phyloP scores from a whole-genome alignment of 2,329 filamentous ascomycete genomes.

The Corniculantispora saksenae region DNA sequence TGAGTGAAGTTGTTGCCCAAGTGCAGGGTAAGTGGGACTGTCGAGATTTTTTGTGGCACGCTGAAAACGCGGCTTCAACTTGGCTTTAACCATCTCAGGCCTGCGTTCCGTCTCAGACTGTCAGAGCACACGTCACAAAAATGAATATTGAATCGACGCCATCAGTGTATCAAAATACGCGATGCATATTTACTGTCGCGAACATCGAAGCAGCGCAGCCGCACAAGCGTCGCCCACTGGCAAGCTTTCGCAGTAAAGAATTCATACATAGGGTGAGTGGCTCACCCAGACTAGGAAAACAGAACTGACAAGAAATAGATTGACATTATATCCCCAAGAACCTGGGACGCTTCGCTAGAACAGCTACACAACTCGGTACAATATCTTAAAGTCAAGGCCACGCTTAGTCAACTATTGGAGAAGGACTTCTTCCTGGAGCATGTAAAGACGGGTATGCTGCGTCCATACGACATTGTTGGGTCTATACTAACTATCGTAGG shows the following conservation, averaged over 20 bases:
- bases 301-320: conserved; percentile 44
- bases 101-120: no score
- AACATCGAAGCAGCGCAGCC: background rate
- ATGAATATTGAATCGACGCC: conserved; percentile 50
- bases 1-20: background rate
- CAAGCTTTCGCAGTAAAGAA: conserved; percentile 25
- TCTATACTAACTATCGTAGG: conserved; percentile 48
- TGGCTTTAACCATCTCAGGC: background rate
- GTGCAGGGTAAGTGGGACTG: conserved; percentile 18
- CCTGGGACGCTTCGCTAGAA: conserved; percentile 55
- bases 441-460: conserved; percentile 69
- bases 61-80: background rate
- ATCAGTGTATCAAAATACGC: conserved; percentile 57
- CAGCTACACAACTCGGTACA: conserved; percentile 47
- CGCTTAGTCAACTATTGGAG: conserved; percentile 69
- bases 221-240: background rate
- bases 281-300: background rate
- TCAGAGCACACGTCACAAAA: background rate
- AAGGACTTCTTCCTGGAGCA: conserved; percentile 80
- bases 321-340: conserved; percentile 73
- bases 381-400: conserved; percentile 73
- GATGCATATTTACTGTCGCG: conserved; percentile 69
- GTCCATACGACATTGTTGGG: background rate
- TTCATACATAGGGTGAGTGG: conserved; percentile 57
- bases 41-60: background rate